Evolutionary conservation across 192 early-diverging fungal species (phyloP), one percentile per base, ranked within the genome.

Genomic region (Chytriomyces hyalinus): DNA sequence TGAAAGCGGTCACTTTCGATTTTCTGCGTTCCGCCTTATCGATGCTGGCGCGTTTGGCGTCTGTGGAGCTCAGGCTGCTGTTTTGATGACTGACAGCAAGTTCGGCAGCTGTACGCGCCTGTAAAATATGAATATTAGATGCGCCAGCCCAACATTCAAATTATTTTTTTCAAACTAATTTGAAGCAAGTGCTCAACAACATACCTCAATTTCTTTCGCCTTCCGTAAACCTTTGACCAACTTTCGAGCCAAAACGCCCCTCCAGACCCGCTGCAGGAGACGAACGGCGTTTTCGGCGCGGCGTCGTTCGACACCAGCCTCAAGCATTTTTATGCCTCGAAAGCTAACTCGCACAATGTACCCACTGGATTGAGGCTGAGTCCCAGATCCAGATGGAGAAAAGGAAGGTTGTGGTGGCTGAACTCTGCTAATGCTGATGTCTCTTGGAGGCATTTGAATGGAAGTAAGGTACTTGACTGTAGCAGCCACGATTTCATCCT

Each of bases 221-320:
- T 78, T 45, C 44, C 20, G 6, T 17, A 82, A 7, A 9, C 28
- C 43, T 8, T 10, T 45, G 4, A 79, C 61, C 62, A 60, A 22
- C 48, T 48, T 62, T 51, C 84, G 65, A 6, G 77, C 73, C 20
- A 36, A 63, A 8, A 65, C 66, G 2, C 79, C 73, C 50, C 80
- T 69, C 78, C 79, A 85, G 8, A 49, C 24, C 24, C 66, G 57
- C 70, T 86, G 85, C 0, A 86, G 73, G 7, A 51, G 45, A 24
- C 75, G 51, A 6, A 78, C 83, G 9, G 83, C 82, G 22, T 70
- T 68, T 3, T 62, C 67, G 7, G 17, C 46, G 10, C 78, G 5
- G 13, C 65, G 45, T 15, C 66, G 5, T n/a, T 70, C 72, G 5
- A 65, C 73, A 49, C 69, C 80, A 4, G 79, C 28, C 51, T 84